Percentiles rank a stretch among this genome's conserved stretches.
phyloP scores from a whole-genome alignment of 2,329 filamentous ascomycete species.

The Sarocladium brachiariae region DNA sequence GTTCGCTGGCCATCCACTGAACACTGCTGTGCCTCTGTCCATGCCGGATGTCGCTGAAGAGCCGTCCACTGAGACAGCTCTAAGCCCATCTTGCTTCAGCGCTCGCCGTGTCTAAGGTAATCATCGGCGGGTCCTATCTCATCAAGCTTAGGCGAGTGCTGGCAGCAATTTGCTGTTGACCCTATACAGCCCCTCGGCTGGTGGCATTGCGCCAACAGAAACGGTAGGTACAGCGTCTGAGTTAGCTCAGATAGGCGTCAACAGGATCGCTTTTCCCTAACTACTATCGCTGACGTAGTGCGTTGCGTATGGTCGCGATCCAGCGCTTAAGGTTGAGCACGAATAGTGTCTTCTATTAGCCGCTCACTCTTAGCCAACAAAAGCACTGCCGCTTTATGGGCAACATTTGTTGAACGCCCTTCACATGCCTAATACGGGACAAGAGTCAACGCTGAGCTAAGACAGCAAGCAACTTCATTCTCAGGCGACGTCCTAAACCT shows the following conservation, averaged over 20 bases:
- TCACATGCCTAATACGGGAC: no score
- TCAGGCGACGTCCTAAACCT: no score
- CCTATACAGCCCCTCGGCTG: no score
- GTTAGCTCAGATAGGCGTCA: neutral
- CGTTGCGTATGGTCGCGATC: neutral
- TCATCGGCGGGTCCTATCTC: neutral
- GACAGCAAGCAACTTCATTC: no score
- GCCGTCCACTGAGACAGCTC: neutral
- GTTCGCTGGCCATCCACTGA: neutral
- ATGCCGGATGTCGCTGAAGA: no score
- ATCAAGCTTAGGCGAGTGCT: neutral
- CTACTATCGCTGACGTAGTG: slow-evolving; percentile 4
- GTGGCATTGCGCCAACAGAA: neutral
- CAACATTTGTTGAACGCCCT: no score
- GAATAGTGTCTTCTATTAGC: neutral
- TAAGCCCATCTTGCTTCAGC: neutral
- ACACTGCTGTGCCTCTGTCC: neutral
- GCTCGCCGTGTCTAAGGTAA: neutral
- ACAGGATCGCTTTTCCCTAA: neutral
- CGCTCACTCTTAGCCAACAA: neutral
- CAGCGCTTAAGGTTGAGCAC: neutral
- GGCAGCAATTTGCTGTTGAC: neutral
- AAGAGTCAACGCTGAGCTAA: no score
- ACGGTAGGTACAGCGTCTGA: neutral
- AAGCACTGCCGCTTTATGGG: no score